Percentiles rank a stretch among this genome's conserved stretches.
Evolutionary conservation across 345 rosid genomes (phyloP).

Genomic region (Gossypium thurberi): DNA sequence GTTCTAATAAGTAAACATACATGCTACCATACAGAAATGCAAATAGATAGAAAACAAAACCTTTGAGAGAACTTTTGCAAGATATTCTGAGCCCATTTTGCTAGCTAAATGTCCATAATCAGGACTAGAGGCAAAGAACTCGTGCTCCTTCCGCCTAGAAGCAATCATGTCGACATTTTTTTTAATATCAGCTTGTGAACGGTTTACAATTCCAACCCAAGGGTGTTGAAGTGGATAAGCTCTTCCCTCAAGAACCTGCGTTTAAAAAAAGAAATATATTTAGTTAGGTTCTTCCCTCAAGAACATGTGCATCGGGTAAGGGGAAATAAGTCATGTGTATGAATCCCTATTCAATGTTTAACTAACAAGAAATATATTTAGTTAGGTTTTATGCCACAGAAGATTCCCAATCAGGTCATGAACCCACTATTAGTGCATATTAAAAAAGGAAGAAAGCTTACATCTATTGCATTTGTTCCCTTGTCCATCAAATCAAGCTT

Average conservation of each 20-base stretch:
- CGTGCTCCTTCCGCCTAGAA: conserved; percentile 81
- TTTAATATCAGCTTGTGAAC: conserved; percentile 97
- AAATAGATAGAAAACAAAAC: conserved; percentile 26
- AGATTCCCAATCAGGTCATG: background rate
- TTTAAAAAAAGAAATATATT: background rate
- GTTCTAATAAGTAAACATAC: background rate
- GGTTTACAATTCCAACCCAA: conserved; percentile 98
- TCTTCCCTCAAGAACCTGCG: conserved; percentile 91
- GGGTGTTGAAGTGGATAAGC: conserved; percentile 79
- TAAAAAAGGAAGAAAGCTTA: conserved; percentile 22
- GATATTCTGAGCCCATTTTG: conserved; percentile 97
- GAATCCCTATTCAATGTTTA: background rate
- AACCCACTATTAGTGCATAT: background rate
- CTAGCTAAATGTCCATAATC: conserved; percentile 86
- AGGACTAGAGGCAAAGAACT: conserved; percentile 83
- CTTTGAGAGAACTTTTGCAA: conserved; percentile 92
- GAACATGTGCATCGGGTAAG: conserved; percentile 9
- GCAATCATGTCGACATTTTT: conserved; percentile 82
- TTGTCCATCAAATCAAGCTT: conserved; percentile 77
- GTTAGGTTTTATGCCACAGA: background rate
- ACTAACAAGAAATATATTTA: background rate
- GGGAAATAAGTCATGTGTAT: background rate
- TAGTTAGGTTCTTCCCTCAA: conserved; percentile 54
- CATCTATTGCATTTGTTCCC: conserved; percentile 70
- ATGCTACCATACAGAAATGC: background rate